phyloP scores from a whole-genome alignment of 164 flowering plant genomes.

The Vitis cinerea region DNA sequence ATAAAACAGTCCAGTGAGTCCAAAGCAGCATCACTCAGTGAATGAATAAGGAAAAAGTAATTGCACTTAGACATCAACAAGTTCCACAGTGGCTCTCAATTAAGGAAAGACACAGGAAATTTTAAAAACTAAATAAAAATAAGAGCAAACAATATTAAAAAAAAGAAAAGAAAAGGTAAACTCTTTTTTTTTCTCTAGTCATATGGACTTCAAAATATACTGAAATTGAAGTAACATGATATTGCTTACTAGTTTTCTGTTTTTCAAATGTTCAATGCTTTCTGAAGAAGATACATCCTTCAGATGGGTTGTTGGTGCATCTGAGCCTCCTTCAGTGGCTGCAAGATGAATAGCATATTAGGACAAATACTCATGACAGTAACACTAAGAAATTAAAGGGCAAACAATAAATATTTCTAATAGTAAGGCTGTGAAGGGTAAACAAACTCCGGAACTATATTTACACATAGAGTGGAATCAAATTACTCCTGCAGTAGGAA shows the following conservation, averaged over 20 bases:
- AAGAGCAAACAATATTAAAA: background rate
- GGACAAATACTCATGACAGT: background rate
- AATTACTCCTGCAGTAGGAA: no score
- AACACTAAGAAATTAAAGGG: conserved; percentile 1
- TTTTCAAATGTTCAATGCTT: conserved; percentile 29
- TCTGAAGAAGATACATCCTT: conserved; percentile 41
- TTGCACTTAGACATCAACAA: background rate
- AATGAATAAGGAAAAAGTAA: no score
- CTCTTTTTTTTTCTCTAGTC: background rate
- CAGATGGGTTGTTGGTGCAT: conserved; percentile 18
- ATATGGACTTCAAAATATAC: background rate
- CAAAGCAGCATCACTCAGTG: no score
- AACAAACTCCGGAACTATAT: no score
- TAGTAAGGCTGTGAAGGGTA: no score
- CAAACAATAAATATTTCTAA: background rate
- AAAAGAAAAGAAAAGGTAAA: background rate
- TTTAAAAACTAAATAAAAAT: background rate
- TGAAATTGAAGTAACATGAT: conserved; percentile 12
- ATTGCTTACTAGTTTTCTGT: conserved; percentile 52
- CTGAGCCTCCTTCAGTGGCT: conserved; percentile 34
- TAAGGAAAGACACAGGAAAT: background rate
- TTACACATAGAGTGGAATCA: no score
- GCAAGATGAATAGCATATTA: conserved; percentile 24
- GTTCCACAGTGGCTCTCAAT: background rate
- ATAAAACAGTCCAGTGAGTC: no score